Evolutionary conservation across 305 asterid genomes (phyloP).

Genomic region (Fraxinus angustifolia): DNA sequence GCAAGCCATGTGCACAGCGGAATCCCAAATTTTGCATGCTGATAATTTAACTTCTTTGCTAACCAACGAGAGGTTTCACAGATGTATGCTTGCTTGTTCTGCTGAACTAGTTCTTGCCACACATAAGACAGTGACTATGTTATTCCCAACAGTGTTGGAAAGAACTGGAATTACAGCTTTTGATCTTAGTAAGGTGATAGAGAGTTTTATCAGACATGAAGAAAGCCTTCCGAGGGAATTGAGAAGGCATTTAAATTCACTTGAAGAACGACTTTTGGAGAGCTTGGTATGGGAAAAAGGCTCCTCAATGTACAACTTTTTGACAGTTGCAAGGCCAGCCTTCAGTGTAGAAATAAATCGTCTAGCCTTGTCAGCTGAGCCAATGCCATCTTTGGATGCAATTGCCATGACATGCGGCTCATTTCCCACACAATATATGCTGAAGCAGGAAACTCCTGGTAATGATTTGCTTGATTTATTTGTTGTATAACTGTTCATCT

Average conservation of each 20-base stretch:
- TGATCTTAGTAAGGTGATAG: slow-evolving; percentile 98
- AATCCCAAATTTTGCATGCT: slow-evolving; percentile 71
- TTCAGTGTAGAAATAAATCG: slow-evolving; percentile 83
- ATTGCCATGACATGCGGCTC: slow-evolving; percentile 62
- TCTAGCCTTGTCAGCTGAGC: slow-evolving; percentile 86
- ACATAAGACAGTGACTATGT: slow-evolving; percentile 92
- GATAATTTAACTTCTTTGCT: slow-evolving; percentile 83
- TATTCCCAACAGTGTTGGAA: slow-evolving; percentile 94
- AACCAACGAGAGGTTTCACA: slow-evolving; percentile 92
- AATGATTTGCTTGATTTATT: slow-evolving; percentile 24
- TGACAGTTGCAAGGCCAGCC: slow-evolving; percentile 78
- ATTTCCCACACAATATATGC: slow-evolving; percentile 42
- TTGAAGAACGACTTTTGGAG: slow-evolving; percentile 94
- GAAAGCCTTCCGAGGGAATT: slow-evolving; percentile 96
- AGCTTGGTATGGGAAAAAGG: slow-evolving; percentile 99
- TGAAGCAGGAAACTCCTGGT: slow-evolving; percentile 69
- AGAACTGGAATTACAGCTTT: slow-evolving; percentile 97
- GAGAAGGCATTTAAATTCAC: slow-evolving; percentile 87
- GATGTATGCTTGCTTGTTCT: slow-evolving; percentile 99
- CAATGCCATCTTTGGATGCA: slow-evolving; percentile 98
- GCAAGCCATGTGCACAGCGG: slow-evolving; percentile 89
- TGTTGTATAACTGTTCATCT: slow-evolving; percentile 7
- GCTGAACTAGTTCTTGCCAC: slow-evolving; percentile 99
- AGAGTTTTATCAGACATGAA: slow-evolving; percentile 92
- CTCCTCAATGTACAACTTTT: slow-evolving; percentile 96